A percentile compares a stretch with the other conserved stretches of the same genome.
These are phyloP conservation scores for Pterocarpus santalinus DNA, from an alignment of 306 rosid species.

Conservation along the genomic window DNA sequence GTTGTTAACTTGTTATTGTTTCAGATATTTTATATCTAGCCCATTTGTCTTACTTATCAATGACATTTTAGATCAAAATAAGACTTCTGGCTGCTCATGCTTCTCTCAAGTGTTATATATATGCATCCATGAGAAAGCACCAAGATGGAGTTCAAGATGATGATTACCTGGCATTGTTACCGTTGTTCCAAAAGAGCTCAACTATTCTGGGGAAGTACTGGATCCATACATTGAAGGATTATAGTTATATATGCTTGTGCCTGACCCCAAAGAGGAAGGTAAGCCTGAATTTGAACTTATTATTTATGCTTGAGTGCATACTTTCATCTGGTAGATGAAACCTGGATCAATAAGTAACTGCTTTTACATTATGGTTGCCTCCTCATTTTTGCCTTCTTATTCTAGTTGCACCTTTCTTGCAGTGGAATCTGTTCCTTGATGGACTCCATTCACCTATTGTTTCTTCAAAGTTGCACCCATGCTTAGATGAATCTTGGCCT, in stretches of 20 bases:
- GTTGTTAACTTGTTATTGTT: constrained; percentile 27
- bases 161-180: constrained; percentile 83
- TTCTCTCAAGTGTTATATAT: constrained; percentile 94
- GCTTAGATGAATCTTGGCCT: constrained; percentile 99
- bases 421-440: constrained; percentile 93
- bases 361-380: neutral
- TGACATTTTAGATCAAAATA: constrained; percentile 76
- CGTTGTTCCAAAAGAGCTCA: constrained; percentile 89
- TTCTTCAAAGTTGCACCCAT: constrained; percentile 76
- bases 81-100: constrained; percentile 99
- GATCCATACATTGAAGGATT: constrained; percentile 83
- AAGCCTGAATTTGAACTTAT: constrained; percentile 48
- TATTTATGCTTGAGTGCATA: constrained; percentile 27
- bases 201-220: constrained; percentile 86
- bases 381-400: constrained; percentile 38
- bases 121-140: constrained; percentile 87
- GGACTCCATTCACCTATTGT: constrained; percentile 88
- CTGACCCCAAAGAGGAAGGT: constrained; percentile 80
- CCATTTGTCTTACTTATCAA: constrained; percentile 28
- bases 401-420: constrained; percentile 50
- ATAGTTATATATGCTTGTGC: constrained; percentile 74
- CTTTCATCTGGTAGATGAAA: constrained; percentile 39
- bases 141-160: constrained; percentile 75
- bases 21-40: constrained; percentile 24
- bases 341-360: constrained; percentile 12